Evolutionary conservation across 169 alveolate species (phyloP).

Genomic region (Plasmodium adleri): DNA sequence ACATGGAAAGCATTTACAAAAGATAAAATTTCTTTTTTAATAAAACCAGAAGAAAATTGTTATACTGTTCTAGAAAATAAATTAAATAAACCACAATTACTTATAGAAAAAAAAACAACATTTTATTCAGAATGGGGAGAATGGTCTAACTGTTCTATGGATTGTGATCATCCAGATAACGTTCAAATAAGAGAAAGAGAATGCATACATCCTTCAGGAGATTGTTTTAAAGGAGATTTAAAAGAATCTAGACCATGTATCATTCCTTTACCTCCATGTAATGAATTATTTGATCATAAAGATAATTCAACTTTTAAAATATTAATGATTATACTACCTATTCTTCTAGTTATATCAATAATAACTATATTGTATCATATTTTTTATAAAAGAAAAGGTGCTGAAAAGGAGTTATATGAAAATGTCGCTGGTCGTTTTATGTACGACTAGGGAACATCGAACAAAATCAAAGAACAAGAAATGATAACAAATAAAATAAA

Average conservation of each 20-base stretch:
- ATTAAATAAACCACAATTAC: constrained; percentile 49
- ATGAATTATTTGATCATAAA: constrained; percentile 8
- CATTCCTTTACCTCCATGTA: constrained; percentile 51
- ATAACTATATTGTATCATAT: constrained; percentile 40
- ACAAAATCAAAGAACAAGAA: too few relatives aligned
- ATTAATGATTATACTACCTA: constrained; percentile 26
- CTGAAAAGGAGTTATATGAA: constrained; percentile 71
- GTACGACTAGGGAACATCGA: constrained; percentile 15
- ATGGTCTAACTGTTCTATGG: constrained; percentile 73
- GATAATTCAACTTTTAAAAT: constrained; percentile 42
- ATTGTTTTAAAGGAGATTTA: constrained; percentile 70
- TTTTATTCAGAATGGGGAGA: constrained; percentile 73
- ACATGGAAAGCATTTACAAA: constrained; percentile 66
- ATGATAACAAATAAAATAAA: neutral
- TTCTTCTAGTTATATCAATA: constrained; percentile 29
- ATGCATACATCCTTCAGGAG: constrained; percentile 25
- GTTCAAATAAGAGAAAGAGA: constrained; percentile 71
- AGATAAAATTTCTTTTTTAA: constrained; percentile 49
- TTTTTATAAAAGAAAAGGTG: constrained; percentile 50
- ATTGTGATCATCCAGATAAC: constrained; percentile 53
- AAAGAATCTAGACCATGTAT: constrained; percentile 56
- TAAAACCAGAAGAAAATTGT: constrained; percentile 60
- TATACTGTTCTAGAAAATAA: constrained; percentile 49
- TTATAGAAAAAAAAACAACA: constrained; percentile 38
- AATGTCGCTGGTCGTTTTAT: constrained; percentile 75